Evolutionary conservation across 495 filamentous ascomycete genomes (phyloP).

Genomic region (Podospora pseudoanserina): DNA sequence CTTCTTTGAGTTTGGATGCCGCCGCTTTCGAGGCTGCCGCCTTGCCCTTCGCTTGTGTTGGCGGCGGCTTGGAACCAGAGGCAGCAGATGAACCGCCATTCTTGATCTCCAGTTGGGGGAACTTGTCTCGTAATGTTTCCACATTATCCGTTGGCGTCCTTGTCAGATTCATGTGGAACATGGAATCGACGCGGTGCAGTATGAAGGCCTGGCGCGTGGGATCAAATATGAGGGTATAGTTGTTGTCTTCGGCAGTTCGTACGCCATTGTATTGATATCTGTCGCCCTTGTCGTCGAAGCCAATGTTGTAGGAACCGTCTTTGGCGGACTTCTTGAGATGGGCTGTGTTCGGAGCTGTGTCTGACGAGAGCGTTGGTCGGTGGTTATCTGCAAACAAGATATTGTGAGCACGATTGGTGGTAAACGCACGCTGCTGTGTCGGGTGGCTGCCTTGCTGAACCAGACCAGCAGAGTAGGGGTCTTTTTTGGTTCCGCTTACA

Average conservation of each 20-base stretch:
- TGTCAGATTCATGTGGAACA: slow-evolving; percentile 56
- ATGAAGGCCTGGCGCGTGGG: slow-evolving; percentile 51
- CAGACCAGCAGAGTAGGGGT: background rate
- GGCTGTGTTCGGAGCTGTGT: slow-evolving; percentile 40
- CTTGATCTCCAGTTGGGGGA: slow-evolving; percentile 41
- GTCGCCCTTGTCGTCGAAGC: slow-evolving; percentile 45
- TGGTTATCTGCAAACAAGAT: slow-evolving; percentile 46
- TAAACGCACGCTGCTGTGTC: slow-evolving; percentile 13
- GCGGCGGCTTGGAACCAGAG: slow-evolving; percentile 9
- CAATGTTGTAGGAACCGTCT: slow-evolving; percentile 43
- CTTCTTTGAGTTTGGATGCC: slow-evolving; percentile 22
- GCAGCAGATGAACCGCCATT: background rate
- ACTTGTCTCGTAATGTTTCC: slow-evolving; percentile 40
- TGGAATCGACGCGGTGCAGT: slow-evolving; percentile 55
- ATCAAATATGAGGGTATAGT: slow-evolving; percentile 56
- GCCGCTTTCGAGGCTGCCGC: slow-evolving; percentile 27
- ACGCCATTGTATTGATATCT: slow-evolving; percentile 50
- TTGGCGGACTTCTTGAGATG: slow-evolving; percentile 46
- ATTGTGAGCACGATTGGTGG: slow-evolving; percentile 7
- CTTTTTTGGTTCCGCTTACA: slow-evolving; percentile 36
- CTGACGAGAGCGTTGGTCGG: slow-evolving; percentile 46
- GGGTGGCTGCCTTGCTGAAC: slow-evolving; percentile 5
- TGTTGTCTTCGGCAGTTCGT: slow-evolving; percentile 45
- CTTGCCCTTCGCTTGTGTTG: slow-evolving; percentile 22
- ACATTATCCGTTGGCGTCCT: slow-evolving; percentile 41